phyloP scores from a whole-genome alignment of 805 yeast genomes.

The Pichia occidentalis region DNA sequence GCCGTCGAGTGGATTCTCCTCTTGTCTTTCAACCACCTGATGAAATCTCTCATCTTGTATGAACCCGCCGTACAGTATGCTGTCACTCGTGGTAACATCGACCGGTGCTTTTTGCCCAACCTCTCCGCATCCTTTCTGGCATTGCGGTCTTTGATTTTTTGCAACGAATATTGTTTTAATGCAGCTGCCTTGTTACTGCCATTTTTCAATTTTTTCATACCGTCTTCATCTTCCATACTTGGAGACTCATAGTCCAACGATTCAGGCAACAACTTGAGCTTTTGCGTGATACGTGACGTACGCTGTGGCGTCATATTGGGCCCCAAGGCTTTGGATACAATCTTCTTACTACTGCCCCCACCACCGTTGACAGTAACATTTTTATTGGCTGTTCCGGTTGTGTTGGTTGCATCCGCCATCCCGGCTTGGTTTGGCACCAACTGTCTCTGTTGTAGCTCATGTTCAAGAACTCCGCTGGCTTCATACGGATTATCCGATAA shows the following conservation, averaged over 20 bases:
- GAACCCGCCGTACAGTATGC: slow-evolving; percentile 95
- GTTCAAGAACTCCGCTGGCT: slow-evolving; percentile 1
- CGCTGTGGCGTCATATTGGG: slow-evolving; percentile 65
- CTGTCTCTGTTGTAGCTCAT: not conserved
- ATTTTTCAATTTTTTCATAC: no score
- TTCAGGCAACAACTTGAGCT: slow-evolving; percentile 64
- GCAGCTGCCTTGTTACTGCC: slow-evolving; percentile 40
- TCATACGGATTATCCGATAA: slow-evolving; percentile 30
- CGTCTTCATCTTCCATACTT: slow-evolving; percentile 16
- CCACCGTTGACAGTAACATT: no score
- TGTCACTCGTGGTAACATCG: slow-evolving; percentile 84
- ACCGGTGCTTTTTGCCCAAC: slow-evolving; percentile 79
- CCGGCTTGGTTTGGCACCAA: not conserved
- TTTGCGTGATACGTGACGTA: slow-evolving; percentile 67
- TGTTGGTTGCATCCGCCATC: no score
- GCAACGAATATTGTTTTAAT: slow-evolving; percentile 49
- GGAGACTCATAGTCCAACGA: slow-evolving; percentile 34
- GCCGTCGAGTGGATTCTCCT: slow-evolving; percentile 66
- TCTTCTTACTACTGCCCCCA: slow-evolving; percentile 10
- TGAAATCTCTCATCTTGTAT: slow-evolving; percentile 79
- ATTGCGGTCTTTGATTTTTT: slow-evolving; percentile 75
- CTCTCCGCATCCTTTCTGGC: slow-evolving; percentile 94
- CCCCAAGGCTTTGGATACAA: slow-evolving; percentile 31
- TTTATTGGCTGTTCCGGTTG: no score
- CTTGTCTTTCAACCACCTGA: slow-evolving; percentile 78